Conservation (phyloP, 2,329 filamentous ascomycete genomes). For the Sclerotinia spermophila region DNA sequence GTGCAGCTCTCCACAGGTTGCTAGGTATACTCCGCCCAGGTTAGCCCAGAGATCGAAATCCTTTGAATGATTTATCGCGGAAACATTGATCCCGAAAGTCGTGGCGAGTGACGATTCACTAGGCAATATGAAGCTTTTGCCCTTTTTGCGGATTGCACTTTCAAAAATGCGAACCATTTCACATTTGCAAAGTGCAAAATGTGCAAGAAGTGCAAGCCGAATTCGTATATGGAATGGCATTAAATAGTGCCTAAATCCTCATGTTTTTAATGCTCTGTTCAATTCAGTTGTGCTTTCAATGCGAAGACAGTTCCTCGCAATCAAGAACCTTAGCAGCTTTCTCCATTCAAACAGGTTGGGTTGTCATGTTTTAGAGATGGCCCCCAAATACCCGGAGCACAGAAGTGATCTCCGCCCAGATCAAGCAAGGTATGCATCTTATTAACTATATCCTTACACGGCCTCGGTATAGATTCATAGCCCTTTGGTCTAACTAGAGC, state of each 20-base stretch:
- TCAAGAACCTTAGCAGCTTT: not conserved
- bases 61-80: not conserved
- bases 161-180: slow-evolving; percentile 11
- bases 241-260: slow-evolving; percentile 1
- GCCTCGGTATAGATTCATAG: not conserved
- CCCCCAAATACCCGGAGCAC: not conserved
- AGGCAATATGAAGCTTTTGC: slow-evolving; percentile 5
- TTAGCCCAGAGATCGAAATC: not conserved
- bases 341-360: not conserved
- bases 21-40: not conserved
- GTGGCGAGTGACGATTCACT: slow-evolving; percentile 12
- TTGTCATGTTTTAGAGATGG: not conserved
- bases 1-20: not conserved
- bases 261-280: not conserved
- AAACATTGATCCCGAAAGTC: not conserved
- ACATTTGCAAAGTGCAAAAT: slow-evolving; percentile 14
- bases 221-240: not conserved
- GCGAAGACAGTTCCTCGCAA: not conserved
- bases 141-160: slow-evolving; percentile 11
- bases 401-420: slow-evolving; percentile 2
- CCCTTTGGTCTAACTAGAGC: not conserved
- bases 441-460: not conserved
- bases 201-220: not conserved
- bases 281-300: not conserved
- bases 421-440: slow-evolving; percentile 16